Evolutionary conservation across 306 rosid genomes (phyloP).

Genomic region (Quercus dentata): DNA sequence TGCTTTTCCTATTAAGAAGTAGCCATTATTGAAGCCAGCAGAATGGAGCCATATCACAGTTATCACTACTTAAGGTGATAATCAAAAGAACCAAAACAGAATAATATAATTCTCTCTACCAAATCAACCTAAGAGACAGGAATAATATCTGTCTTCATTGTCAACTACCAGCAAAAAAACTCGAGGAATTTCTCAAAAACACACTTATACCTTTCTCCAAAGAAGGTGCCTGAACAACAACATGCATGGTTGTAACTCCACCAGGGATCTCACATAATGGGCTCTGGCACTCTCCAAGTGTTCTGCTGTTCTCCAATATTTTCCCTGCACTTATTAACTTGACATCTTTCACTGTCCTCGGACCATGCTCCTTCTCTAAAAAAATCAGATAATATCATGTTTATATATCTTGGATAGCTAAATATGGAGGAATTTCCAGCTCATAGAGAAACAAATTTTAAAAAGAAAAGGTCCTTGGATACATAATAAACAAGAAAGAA

Average conservation of each 20-base stretch:
- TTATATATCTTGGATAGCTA: neutral
- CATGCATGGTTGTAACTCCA: constrained; percentile 89
- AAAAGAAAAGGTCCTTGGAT: neutral
- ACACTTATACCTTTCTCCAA: constrained; percentile 63
- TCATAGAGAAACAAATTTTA: neutral
- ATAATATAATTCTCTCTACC: neutral
- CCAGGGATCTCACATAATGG: constrained; percentile 76
- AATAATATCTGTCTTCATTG: neutral
- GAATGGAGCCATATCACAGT: neutral
- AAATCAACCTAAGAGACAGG: neutral
- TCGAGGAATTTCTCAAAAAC: neutral
- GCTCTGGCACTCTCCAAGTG: constrained; percentile 84
- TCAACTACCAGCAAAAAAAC: neutral
- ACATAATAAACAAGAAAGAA: neutral
- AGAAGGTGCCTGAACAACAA: constrained; percentile 68
- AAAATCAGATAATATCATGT: constrained; percentile 15
- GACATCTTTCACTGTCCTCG: constrained; percentile 85
- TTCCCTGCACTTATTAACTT: constrained; percentile 84
- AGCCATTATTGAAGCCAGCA: neutral
- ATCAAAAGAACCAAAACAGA: neutral
- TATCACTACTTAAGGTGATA: neutral
- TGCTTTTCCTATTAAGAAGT: neutral
- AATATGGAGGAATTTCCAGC: neutral
- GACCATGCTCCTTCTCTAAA: constrained; percentile 80
- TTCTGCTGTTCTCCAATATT: constrained; percentile 81